Conservation (phyloP, 768 basidiomycete genomes). For the Gautieria morchelliformis region DNA sequence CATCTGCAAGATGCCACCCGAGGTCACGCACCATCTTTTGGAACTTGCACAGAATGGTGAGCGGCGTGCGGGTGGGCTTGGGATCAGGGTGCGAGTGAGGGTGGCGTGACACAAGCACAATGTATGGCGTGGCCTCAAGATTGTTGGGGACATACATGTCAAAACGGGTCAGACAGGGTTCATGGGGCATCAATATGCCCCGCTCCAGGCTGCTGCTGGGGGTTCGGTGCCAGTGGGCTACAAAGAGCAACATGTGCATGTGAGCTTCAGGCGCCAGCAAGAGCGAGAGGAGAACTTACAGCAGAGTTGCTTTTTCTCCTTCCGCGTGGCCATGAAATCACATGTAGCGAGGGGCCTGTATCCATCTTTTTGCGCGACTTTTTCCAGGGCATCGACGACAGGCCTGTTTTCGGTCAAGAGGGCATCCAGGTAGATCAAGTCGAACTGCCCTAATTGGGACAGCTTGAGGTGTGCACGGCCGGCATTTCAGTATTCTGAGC, state of each 20-base stretch:
- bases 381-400: slow-evolving; percentile 1
- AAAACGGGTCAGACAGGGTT: neutral
- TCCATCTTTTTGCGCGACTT: slow-evolving; percentile 1
- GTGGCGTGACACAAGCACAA: slow-evolving; percentile 10
- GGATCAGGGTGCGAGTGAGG: slow-evolving; percentile 10
- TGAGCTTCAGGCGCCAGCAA: neutral
- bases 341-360: slow-evolving; percentile 19
- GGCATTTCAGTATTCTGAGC: no score
- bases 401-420: slow-evolving; percentile 8
- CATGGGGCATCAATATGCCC: neutral
- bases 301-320: slow-evolving; percentile 14
- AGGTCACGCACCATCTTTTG: slow-evolving; percentile 19
- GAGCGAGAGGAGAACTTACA: slow-evolving; percentile 7
- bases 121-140: slow-evolving; percentile 4
- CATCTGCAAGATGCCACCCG: slow-evolving; percentile 21
- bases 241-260: neutral
- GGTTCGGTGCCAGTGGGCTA: neutral
- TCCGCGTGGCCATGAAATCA: slow-evolving; percentile 10
- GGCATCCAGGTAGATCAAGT: slow-evolving; percentile 16
- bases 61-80: slow-evolving; percentile 4
- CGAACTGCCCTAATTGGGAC: slow-evolving; percentile 14
- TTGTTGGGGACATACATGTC: slow-evolving; percentile 8
- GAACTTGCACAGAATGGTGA: no score
- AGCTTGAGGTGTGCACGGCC: slow-evolving; percentile 16
- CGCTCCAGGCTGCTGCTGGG: neutral